phyloP scores from a whole-genome alignment of 73 alveolate species.

The Loxodes magnus region DNA sequence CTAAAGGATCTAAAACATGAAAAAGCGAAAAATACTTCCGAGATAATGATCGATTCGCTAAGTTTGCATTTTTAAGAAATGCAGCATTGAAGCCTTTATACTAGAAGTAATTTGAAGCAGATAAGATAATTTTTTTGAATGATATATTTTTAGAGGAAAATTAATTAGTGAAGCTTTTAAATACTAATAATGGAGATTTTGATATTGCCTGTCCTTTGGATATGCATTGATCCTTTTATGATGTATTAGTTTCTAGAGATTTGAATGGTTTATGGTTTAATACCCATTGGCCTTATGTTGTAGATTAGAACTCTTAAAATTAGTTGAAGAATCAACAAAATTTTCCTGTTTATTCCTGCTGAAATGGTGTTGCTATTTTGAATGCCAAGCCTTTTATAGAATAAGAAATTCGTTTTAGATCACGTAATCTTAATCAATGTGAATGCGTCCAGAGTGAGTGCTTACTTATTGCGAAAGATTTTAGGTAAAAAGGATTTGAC shows the following conservation, averaged over 20 bases:
- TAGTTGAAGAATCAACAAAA: constrained; percentile 4
- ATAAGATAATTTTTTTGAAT: constrained; percentile 27
- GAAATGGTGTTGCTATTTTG: constrained; percentile 33
- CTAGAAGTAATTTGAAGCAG: constrained; percentile 13
- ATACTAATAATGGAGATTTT: constrained; percentile 36
- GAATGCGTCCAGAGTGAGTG: constrained; percentile 28
- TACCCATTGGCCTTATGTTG: constrained; percentile 19
- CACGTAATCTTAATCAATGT: neutral
- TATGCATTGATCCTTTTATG: constrained; percentile 30
- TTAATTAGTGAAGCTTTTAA: constrained; percentile 21
- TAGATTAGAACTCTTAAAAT: constrained; percentile 15
- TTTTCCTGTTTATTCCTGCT: constrained; percentile 32
- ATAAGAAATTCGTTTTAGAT: constrained; percentile 16
- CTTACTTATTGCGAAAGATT: constrained; percentile 21
- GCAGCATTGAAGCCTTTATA: constrained; percentile 27
- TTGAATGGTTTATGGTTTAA: constrained; percentile 23
- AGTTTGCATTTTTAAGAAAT: constrained; percentile 25
- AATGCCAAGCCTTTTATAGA: constrained; percentile 23
- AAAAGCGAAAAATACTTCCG: neutral
- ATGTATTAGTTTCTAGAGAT: constrained; percentile 42
- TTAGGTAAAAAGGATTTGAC: constrained; percentile 14
- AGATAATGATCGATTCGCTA: neutral
- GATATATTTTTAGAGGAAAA: constrained; percentile 29
- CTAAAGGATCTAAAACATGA: neutral
- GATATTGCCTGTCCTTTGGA: constrained; percentile 50